Conservation (phyloP, 2,329 filamentous ascomycete genomes). For the Scedosporium minutisporum region DNA sequence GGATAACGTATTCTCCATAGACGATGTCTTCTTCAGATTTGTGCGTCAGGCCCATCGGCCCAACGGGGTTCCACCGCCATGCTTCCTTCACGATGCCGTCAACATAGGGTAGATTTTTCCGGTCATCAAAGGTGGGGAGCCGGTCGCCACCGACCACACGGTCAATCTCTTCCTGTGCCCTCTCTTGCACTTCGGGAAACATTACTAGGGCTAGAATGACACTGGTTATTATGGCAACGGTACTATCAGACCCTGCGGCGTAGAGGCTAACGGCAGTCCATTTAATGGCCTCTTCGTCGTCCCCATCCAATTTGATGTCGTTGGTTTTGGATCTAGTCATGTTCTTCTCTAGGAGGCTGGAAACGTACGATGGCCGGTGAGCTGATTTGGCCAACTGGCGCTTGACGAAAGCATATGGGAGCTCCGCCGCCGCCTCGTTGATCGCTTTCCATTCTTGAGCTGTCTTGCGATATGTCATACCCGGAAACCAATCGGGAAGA, state of each 20-base stretch:
- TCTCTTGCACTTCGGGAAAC: conserved; percentile 14
- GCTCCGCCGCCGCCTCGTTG: neutral
- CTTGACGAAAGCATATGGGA: neutral
- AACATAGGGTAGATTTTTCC: conserved; percentile 29
- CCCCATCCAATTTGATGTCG: neutral
- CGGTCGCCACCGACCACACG: conserved; percentile 27
- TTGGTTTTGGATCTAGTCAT: neutral
- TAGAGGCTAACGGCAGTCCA: neutral
- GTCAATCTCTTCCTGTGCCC: conserved; percentile 32
- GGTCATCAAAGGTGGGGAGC: conserved; percentile 28
- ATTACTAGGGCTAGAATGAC: conserved; percentile 9
- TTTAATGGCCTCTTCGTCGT: neutral
- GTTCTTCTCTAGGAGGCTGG: neutral
- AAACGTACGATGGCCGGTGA: neutral
- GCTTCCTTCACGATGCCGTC: conserved; percentile 25
- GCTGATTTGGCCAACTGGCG: neutral
- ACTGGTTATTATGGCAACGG: conserved; percentile 9
- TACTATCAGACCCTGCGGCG: conserved; percentile 10
- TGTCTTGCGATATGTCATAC: conserved; percentile 11
- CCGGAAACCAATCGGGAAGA: conserved; percentile 12
- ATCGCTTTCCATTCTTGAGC: conserved; percentile 2
- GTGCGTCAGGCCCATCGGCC: conserved; percentile 25
- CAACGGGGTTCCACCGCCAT: conserved; percentile 20
- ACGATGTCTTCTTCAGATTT: conserved; percentile 23
- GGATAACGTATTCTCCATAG: conserved; percentile 30